A percentile compares a stretch with the other conserved stretches of the same genome.
Evolutionary conservation across 106 monocot species (phyloP).

Genomic region (Dioscorea zingiberensis): DNA sequence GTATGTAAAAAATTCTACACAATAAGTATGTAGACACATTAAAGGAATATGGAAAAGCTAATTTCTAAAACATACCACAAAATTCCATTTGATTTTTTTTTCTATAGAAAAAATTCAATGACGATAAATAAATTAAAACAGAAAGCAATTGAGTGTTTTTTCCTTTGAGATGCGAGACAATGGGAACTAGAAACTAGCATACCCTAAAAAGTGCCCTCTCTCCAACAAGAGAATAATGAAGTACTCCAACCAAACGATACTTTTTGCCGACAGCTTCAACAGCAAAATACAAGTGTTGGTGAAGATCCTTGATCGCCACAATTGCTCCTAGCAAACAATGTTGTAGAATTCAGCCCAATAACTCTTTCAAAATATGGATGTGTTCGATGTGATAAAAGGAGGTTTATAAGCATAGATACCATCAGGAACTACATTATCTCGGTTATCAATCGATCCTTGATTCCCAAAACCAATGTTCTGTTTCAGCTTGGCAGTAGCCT

Average conservation of each 20-base stretch:
- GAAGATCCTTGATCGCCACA: constrained; percentile 75
- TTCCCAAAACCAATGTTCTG: constrained; percentile 8
- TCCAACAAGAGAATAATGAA: constrained; percentile 80
- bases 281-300: constrained; percentile 80
- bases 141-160: too few relatives aligned
- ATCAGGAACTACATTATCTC: constrained; percentile 52
- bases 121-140: too few relatives aligned
- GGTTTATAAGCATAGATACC: constrained; percentile 39
- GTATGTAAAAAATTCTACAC: too few relatives aligned
- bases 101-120: too few relatives aligned
- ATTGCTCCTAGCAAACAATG: constrained; percentile 57
- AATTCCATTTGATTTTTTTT: too few relatives aligned
- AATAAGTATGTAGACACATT: too few relatives aligned
- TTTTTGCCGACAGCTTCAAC: constrained; percentile 43
- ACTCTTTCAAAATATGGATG: background rate
- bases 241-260: constrained; percentile 41
- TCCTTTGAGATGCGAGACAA: background rate
- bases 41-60: too few relatives aligned
- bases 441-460: constrained; percentile 7
- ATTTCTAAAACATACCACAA: too few relatives aligned
- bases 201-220: constrained; percentile 81
- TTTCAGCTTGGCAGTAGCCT: constrained; percentile 14
- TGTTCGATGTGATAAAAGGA: background rate
- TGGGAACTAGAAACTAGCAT: background rate
- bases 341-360: background rate